These are phyloP conservation scores for Pseudocercospora cruenta DNA, from an alignment of 2,329 filamentous ascomycete genomes.

Conservation along the genomic window DNA sequence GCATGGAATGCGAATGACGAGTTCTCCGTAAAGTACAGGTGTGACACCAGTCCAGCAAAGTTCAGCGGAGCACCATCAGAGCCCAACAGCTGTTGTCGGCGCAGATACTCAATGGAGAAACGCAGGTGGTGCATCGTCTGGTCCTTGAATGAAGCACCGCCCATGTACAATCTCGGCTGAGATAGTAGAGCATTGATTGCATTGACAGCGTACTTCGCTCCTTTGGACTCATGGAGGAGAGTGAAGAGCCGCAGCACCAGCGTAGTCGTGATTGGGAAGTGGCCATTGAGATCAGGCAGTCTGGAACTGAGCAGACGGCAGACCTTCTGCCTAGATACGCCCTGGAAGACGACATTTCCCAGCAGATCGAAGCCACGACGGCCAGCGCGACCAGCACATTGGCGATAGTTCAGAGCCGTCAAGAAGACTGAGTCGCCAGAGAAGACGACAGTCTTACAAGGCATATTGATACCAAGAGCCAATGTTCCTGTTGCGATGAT, in stretches of 20 bases:
- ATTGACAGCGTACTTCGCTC: constrained; percentile 63
- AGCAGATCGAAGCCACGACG: constrained; percentile 79
- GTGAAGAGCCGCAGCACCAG: constrained; percentile 70
- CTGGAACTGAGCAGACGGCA: constrained; percentile 72
- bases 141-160: constrained; percentile 68
- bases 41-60: constrained; percentile 70
- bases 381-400: constrained; percentile 76
- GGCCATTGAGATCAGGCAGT: constrained; percentile 73
- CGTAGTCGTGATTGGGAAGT: constrained; percentile 77
- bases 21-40: constrained; percentile 78
- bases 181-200: constrained; percentile 70
- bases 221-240: constrained; percentile 67
- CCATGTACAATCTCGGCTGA: constrained; percentile 70
- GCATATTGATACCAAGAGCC: constrained; percentile 80
- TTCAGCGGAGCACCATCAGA: constrained; percentile 67
- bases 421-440: constrained; percentile 72
- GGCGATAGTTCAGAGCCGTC: constrained; percentile 75
- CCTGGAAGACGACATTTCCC: constrained; percentile 79
- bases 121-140: constrained; percentile 75
- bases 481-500: constrained; percentile 77
- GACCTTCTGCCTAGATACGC: constrained; percentile 63
- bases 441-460: constrained; percentile 80
- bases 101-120: constrained; percentile 80
- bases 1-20: constrained; percentile 77
- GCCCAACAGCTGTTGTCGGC: constrained; percentile 68